These are phyloP conservation scores for Kickxella alabastrina DNA, from an alignment of 192 early-diverging fungal genomes.

Conservation along the genomic window DNA sequence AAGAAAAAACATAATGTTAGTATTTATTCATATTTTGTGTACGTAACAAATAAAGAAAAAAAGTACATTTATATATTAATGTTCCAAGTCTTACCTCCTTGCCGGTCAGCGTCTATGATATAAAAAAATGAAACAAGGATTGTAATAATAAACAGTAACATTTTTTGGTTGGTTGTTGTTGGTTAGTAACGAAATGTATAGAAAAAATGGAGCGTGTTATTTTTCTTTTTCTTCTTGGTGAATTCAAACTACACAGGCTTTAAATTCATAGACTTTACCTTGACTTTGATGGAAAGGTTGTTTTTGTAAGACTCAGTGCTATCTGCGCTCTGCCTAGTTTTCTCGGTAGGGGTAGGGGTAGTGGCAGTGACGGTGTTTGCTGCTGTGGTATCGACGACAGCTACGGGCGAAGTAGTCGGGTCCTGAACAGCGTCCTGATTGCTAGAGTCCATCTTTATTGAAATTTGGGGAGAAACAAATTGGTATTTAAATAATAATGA, in stretches of 20 bases:
- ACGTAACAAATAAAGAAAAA: not conserved
- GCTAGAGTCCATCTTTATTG: too few species aligned
- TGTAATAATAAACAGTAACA: not conserved
- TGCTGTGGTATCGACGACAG: too few species aligned
- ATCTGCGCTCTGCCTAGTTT: not conserved
- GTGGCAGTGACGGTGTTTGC: not conserved
- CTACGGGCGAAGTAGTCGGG: too few species aligned
- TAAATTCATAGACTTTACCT: too few species aligned
- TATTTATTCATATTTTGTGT: not conserved
- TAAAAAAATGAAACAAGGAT: constrained; percentile 1
- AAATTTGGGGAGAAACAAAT: too few species aligned
- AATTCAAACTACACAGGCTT: too few species aligned
- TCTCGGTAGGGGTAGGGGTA: not conserved
- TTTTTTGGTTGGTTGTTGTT: too few species aligned
- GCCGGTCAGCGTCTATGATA: constrained; percentile 75
- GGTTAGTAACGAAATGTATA: too few species aligned
- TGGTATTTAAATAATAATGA: too few species aligned
- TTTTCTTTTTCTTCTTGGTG: too few species aligned
- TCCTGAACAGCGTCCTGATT: too few species aligned
- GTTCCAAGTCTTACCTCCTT: constrained; percentile 63
- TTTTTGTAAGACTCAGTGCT: not conserved
- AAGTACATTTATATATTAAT: not conserved
- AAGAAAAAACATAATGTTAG: not conserved
- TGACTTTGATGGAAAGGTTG: constrained; percentile 1
- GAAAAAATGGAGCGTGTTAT: too few species aligned